Evolutionary conservation across 2,329 filamentous ascomycete species (phyloP).

Genomic region (Fusarium nygamai): DNA sequence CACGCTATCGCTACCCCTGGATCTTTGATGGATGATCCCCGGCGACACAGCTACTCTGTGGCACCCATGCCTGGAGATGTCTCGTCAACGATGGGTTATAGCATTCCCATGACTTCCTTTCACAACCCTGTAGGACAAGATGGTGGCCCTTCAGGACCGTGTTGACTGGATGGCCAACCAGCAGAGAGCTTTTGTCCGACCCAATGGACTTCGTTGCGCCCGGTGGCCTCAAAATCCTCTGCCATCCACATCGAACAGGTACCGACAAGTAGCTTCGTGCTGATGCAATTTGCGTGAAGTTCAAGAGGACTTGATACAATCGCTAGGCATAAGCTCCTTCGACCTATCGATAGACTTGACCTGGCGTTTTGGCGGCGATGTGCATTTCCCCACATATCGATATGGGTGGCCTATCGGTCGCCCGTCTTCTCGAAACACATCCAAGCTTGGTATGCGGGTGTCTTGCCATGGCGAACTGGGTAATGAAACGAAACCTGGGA

Average conservation of each 20-base stretch:
- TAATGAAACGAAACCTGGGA: not conserved
- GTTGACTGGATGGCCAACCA: conserved; percentile 32
- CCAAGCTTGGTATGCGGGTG: not conserved
- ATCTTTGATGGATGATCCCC: conserved; percentile 39
- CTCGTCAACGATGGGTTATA: conserved; percentile 39
- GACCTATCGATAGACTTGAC: not conserved
- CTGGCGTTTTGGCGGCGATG: not conserved
- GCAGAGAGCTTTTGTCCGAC: conserved; percentile 4
- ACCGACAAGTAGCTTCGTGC: not conserved
- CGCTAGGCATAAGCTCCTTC: not conserved
- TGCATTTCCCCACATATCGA: not conserved
- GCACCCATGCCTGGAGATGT: conserved; percentile 32
- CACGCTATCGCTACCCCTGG: conserved; percentile 31
- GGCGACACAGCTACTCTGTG: conserved; percentile 41
- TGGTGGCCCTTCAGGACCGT: conserved; percentile 35
- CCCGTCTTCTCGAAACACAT: not conserved
- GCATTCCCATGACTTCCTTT: conserved; percentile 40
- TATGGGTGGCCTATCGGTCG: not conserved
- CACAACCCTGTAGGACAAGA: conserved; percentile 30
- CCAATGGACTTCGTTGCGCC: not conserved
- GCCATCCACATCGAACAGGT: not conserved
- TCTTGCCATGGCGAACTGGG: not conserved
- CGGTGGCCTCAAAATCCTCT: not conserved
- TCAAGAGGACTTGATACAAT: not conserved
- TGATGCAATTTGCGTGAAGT: not conserved